phyloP scores from a whole-genome alignment of 257 asterid genomes.

The Lycium barbarum region DNA sequence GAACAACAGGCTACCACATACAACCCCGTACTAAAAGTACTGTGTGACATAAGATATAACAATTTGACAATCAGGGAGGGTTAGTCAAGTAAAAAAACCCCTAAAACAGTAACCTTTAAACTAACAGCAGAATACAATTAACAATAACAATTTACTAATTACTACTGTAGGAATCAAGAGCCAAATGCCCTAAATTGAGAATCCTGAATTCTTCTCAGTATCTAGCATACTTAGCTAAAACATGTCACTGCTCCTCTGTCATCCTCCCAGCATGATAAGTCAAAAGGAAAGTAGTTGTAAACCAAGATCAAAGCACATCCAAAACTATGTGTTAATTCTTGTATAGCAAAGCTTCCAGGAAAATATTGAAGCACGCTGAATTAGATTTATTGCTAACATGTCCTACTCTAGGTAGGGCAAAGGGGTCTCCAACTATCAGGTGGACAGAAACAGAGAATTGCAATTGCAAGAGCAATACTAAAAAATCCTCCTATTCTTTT shows the following conservation, averaged over 20 bases:
- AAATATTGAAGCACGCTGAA: slow-evolving; percentile 26
- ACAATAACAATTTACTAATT: background rate
- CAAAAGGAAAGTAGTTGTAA: background rate
- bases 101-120: background rate
- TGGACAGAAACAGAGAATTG: slow-evolving; percentile 92
- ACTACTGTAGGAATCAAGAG: background rate
- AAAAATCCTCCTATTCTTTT: slow-evolving; percentile 80
- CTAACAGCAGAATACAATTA: background rate
- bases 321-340: background rate
- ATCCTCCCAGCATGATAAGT: background rate
- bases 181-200: background rate
- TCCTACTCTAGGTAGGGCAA: slow-evolving; percentile 66
- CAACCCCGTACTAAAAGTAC: background rate
- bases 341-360: background rate
- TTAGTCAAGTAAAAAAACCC: background rate
- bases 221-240: background rate
- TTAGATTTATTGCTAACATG: slow-evolving; percentile 34
- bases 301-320: background rate
- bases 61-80: background rate
- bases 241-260: slow-evolving; percentile 13
- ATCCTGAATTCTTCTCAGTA: background rate
- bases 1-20: background rate
- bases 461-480: slow-evolving; percentile 84
- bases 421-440: slow-evolving; percentile 89
- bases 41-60: background rate